A percentile compares a stretch with the other conserved stretches of the same genome.
Conservation (phyloP, 768 basidiomycete genomes). For the Amanita brunnescens region DNA sequence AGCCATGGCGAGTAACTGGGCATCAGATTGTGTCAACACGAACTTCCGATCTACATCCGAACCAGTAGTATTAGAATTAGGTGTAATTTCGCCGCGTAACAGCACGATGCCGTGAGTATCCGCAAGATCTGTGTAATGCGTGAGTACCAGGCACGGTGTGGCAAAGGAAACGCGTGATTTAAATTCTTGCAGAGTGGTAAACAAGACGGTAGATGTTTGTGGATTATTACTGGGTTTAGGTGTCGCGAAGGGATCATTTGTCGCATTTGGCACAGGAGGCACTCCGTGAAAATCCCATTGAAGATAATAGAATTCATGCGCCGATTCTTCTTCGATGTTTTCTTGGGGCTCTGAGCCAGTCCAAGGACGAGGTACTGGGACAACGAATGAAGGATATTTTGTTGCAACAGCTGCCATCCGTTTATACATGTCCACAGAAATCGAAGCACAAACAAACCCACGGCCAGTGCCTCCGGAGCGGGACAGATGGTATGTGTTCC, state of each 20-base stretch:
- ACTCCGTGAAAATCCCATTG: conserved; percentile 85
- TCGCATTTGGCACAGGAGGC: conserved; percentile 49
- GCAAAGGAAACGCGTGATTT: conserved; percentile 78
- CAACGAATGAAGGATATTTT: conserved; percentile 69
- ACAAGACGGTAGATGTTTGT: conserved; percentile 67
- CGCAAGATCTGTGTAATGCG: conserved; percentile 86
- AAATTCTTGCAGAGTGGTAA: conserved; percentile 92
- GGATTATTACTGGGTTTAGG: conserved; percentile 32
- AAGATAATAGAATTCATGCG: conserved; percentile 77
- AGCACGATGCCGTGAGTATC: conserved; percentile 75
- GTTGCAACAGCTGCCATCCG: conserved; percentile 57
- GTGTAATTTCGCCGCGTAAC: conserved; percentile 86
- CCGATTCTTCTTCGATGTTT: conserved; percentile 28
- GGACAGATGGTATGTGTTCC: conserved; percentile 84
- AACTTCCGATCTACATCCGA: conserved; percentile 33
- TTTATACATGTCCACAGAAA: conserved; percentile 65
- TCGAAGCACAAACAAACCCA: conserved; percentile 76
- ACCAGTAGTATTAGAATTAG: conserved; percentile 36
- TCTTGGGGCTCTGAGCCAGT: conserved; percentile 12
- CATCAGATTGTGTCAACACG: conserved; percentile 70
- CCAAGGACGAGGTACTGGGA: conserved; percentile 62
- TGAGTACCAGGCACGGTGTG: conserved; percentile 84
- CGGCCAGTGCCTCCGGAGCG: conserved; percentile 74
- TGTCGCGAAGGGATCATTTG: conserved; percentile 37
- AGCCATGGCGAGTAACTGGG: conserved; percentile 71